Percentiles rank a stretch among this genome's conserved stretches.
These are phyloP conservation scores for Coniochaeta prunicola DNA, from an alignment of 2,329 filamentous ascomycete species.

Conservation along the genomic window DNA sequence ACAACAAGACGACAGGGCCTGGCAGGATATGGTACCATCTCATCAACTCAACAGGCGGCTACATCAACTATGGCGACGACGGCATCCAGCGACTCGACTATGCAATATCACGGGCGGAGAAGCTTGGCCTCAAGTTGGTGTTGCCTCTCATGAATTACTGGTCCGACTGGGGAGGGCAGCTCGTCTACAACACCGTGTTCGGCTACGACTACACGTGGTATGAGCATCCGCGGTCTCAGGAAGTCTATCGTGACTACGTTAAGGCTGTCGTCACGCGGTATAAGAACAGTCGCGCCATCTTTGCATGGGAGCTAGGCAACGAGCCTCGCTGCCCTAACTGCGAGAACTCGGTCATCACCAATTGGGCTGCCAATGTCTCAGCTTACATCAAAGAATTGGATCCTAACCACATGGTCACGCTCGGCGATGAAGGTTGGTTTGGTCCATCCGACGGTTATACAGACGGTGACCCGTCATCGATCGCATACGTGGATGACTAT, in stretches of 20 bases:
- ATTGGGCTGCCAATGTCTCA: slow-evolving; percentile 51
- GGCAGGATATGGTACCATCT: slow-evolving; percentile 43
- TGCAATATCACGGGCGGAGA: slow-evolving; percentile 53
- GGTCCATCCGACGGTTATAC: neutral
- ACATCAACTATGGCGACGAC: slow-evolving; percentile 56
- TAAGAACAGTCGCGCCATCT: slow-evolving; percentile 34
- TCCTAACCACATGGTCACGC: slow-evolving; percentile 50
- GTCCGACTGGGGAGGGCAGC: slow-evolving; percentile 60
- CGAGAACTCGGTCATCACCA: slow-evolving; percentile 44
- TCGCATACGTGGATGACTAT: slow-evolving; percentile 15
- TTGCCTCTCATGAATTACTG: slow-evolving; percentile 64
- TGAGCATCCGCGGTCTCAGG: slow-evolving; percentile 36
- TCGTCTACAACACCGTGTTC: slow-evolving; percentile 47
- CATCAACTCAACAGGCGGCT: slow-evolving; percentile 39
- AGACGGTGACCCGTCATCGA: slow-evolving; percentile 14
- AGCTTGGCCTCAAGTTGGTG: slow-evolving; percentile 54
- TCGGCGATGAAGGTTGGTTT: slow-evolving; percentile 47
- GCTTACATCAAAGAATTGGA: slow-evolving; percentile 57
- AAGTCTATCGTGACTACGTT: slow-evolving; percentile 43
- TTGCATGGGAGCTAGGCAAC: slow-evolving; percentile 46
- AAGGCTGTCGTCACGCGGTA: slow-evolving; percentile 38
- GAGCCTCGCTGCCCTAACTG: slow-evolving; percentile 56
- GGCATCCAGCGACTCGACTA: slow-evolving; percentile 59
- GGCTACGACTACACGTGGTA: slow-evolving; percentile 50
- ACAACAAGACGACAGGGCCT: slow-evolving; percentile 13